These are phyloP conservation scores for Sphagnurus paluster DNA, from an alignment of 1,284 basidiomycete genomes.

Conservation along the genomic window DNA sequence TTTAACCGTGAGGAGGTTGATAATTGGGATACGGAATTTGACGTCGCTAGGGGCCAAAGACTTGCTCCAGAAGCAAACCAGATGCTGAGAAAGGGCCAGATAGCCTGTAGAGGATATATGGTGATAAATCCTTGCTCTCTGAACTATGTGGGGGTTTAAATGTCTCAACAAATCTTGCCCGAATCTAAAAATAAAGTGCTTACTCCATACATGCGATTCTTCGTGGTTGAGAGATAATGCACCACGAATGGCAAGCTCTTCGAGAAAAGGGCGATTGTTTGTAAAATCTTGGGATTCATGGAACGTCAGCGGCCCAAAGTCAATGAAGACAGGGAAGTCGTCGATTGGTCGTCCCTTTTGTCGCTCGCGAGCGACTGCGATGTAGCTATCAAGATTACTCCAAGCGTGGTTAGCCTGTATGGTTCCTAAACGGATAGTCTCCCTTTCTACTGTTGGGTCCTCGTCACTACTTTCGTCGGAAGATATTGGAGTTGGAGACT, in stretches of 20 bases:
- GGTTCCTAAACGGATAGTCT: constrained; percentile 34
- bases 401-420: constrained; percentile 28
- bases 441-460: constrained; percentile 20
- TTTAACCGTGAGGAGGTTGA: constrained; percentile 43
- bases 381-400: constrained; percentile 27
- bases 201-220: constrained; percentile 46
- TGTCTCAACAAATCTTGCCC: neutral
- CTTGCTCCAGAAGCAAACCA: constrained; percentile 52
- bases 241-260: constrained; percentile 33
- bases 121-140: constrained; percentile 36
- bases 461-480: constrained; percentile 20
- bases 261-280: constrained; percentile 18
- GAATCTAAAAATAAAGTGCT: constrained; percentile 22
- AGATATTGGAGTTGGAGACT: constrained; percentile 14
- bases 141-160: constrained; percentile 31
- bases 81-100: constrained; percentile 42
- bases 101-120: constrained; percentile 41
- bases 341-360: constrained; percentile 11
- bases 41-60: constrained; percentile 40
- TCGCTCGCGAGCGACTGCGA: constrained; percentile 31
- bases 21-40: constrained; percentile 50
- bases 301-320: constrained; percentile 44
- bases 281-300: constrained; percentile 24
- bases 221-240: constrained; percentile 33
- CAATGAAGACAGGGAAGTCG: constrained; percentile 36